Evolutionary conservation across 2,329 filamentous ascomycete species (phyloP).

Genomic region (Phaeomoniella chlamydospora): DNA sequence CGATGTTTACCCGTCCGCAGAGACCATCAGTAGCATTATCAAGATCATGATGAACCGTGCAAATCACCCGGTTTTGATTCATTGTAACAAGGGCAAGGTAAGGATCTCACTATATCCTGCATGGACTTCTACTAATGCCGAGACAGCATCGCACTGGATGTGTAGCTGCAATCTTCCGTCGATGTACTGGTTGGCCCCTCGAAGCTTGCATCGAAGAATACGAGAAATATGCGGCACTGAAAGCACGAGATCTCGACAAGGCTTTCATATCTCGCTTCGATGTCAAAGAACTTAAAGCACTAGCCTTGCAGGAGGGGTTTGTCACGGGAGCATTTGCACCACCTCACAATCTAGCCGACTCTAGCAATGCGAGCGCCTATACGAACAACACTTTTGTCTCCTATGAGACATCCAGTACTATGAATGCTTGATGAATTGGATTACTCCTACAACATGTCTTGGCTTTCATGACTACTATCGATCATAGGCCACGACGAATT

Average conservation of each 20-base stretch:
- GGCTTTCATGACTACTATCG: too few species aligned
- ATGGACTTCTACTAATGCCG: neutral
- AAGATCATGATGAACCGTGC: slow-evolving; percentile 53
- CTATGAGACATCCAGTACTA: slow-evolving; percentile 1
- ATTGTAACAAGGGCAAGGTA: slow-evolving; percentile 85
- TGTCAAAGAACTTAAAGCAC: slow-evolving; percentile 8
- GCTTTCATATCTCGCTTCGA: slow-evolving; percentile 11
- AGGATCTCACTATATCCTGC: slow-evolving; percentile 8
- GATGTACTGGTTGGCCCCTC: slow-evolving; percentile 53
- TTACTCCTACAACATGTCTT: too few species aligned
- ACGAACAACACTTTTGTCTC: slow-evolving; percentile 10
- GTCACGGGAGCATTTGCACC: slow-evolving; percentile 11
- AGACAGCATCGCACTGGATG: slow-evolving; percentile 72
- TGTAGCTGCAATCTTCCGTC: slow-evolving; percentile 67
- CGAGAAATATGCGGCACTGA: slow-evolving; percentile 37
- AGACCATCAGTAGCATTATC: slow-evolving; percentile 57
- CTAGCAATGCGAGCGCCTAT: slow-evolving; percentile 9
- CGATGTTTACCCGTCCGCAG: slow-evolving; percentile 45
- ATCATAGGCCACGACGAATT: too few species aligned
- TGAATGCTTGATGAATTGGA: too few species aligned
- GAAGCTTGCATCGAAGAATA: slow-evolving; percentile 59
- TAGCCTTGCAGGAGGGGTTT: slow-evolving; percentile 11
- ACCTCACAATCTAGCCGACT: slow-evolving; percentile 6
- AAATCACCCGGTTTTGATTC: slow-evolving; percentile 71
- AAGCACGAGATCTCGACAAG: slow-evolving; percentile 7